Percentiles rank a stretch among this genome's conserved stretches.
phyloP scores from a whole-genome alignment of 2,329 filamentous ascomycete genomes.

The Claviceps paspali region DNA sequence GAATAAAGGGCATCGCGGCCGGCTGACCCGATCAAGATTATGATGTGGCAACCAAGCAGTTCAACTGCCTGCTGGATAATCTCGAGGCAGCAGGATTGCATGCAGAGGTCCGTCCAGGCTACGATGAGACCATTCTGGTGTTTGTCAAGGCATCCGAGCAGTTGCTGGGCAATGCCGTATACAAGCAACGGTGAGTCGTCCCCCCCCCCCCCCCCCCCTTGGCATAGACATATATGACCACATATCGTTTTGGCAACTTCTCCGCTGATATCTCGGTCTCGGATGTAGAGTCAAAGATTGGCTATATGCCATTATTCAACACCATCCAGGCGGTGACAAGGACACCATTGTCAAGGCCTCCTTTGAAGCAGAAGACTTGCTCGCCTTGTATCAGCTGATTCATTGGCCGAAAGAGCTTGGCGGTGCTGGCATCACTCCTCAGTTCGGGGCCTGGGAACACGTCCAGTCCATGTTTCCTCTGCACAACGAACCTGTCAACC shows the following conservation, averaged over 20 bases:
- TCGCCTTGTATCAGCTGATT: slow-evolving; percentile 55
- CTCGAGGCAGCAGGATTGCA: slow-evolving; percentile 49
- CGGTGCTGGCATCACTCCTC: slow-evolving; percentile 47
- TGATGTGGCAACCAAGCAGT: slow-evolving; percentile 19
- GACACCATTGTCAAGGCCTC: slow-evolving; percentile 34
- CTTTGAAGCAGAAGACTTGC: slow-evolving; percentile 50
- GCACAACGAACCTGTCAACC: slow-evolving; percentile 43
- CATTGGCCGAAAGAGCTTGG: slow-evolving; percentile 41
- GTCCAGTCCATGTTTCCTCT: slow-evolving; percentile 47
- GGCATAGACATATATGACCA: too few relatives aligned
- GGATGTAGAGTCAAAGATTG: slow-evolving; percentile 53
- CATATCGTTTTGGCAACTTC: too few relatives aligned
- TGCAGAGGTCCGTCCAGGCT: slow-evolving; percentile 56
- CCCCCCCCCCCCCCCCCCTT: not conserved
- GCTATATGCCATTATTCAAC: slow-evolving; percentile 53
- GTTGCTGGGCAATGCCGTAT: slow-evolving; percentile 48
- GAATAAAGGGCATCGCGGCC: not conserved
- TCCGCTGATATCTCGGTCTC: too few relatives aligned
- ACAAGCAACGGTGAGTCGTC: slow-evolving; percentile 44
- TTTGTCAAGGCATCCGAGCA: slow-evolving; percentile 50
- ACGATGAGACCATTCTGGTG: slow-evolving; percentile 50
- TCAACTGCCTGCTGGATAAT: slow-evolving; percentile 35
- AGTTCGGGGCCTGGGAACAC: slow-evolving; percentile 41
- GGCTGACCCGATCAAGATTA: slow-evolving; percentile 13
- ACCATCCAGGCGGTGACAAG: slow-evolving; percentile 41